A percentile compares a stretch with the other conserved stretches of the same genome.
These are phyloP conservation scores for Xylaria bambusicola DNA, from an alignment of 495 filamentous ascomycete species.

Conservation along the genomic window DNA sequence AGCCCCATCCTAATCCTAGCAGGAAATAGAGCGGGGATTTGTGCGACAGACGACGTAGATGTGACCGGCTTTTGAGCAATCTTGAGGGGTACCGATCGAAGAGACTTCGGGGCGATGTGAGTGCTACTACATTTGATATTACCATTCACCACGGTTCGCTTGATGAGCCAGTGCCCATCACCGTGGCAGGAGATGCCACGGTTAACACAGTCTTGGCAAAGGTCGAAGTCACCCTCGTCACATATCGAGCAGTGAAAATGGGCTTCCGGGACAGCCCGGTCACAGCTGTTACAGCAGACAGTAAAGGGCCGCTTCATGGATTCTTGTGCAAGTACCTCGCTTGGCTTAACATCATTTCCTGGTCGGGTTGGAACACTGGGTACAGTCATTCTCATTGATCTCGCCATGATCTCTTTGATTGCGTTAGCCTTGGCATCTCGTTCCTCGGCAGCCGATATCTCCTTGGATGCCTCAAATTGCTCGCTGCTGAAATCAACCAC, in stretches of 20 bases:
- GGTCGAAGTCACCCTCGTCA: constrained; percentile 90
- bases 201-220: constrained; percentile 79
- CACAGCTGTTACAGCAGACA: constrained; percentile 95
- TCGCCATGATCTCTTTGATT: background rate
- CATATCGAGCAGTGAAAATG: constrained; percentile 97
- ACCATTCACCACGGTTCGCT: constrained; percentile 77
- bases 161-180: constrained; percentile 88
- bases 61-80: background rate
- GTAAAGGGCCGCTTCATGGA: constrained; percentile 41
- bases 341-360: background rate
- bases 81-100: constrained; percentile 22
- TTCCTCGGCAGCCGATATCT: constrained; percentile 3
- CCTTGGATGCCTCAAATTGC: too few relatives aligned
- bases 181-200: constrained; percentile 73
- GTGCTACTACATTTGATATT: constrained; percentile 81
- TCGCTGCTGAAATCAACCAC: too few relatives aligned
- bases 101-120: constrained; percentile 61
- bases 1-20: too few relatives aligned
- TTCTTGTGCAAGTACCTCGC: background rate
- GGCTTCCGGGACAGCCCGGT: constrained; percentile 69
- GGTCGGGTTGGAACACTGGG: background rate
- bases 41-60: background rate
- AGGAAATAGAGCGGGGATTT: too few relatives aligned
- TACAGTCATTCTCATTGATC: background rate
- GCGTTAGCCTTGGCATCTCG: background rate